phyloP scores from a whole-genome alignment of 306 rosid species.

The Macrotyloma uniflorum region DNA sequence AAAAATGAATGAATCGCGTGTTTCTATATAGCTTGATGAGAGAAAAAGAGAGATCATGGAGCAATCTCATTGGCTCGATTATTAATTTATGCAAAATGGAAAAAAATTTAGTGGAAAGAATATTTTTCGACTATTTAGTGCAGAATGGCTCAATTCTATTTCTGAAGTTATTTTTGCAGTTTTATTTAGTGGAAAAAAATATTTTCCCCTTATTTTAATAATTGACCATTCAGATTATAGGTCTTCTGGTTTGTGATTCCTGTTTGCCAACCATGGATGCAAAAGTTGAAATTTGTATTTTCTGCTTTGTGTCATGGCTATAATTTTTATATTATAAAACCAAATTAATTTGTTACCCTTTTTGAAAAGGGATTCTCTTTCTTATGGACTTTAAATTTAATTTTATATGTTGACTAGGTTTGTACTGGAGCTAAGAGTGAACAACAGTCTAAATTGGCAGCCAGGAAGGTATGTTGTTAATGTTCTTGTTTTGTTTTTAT shows the following conservation, averaged over 20 bases:
- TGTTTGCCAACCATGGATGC: background rate
- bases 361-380: background rate
- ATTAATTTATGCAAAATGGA: background rate
- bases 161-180: background rate
- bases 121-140: no score
- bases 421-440: constrained; percentile 99
- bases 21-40: background rate
- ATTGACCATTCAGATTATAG: background rate
- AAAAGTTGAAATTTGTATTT: background rate
- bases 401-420: constrained; percentile 58
- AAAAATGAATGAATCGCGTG: background rate
- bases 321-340: background rate
- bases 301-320: background rate
- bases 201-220: background rate
- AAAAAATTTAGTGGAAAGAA: background rate
- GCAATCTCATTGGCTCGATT: background rate
- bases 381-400: constrained; percentile 26
- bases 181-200: background rate
- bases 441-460: constrained; percentile 87
- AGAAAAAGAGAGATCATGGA: background rate
- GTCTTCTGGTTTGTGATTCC: background rate
- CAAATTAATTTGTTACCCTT: background rate
- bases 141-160: no score
- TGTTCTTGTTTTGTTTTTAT: background rate
- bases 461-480: constrained; percentile 72